Evolutionary conservation across 352 stramenopile genomes (phyloP).

Genomic region (Pythium insidiosum): DNA sequence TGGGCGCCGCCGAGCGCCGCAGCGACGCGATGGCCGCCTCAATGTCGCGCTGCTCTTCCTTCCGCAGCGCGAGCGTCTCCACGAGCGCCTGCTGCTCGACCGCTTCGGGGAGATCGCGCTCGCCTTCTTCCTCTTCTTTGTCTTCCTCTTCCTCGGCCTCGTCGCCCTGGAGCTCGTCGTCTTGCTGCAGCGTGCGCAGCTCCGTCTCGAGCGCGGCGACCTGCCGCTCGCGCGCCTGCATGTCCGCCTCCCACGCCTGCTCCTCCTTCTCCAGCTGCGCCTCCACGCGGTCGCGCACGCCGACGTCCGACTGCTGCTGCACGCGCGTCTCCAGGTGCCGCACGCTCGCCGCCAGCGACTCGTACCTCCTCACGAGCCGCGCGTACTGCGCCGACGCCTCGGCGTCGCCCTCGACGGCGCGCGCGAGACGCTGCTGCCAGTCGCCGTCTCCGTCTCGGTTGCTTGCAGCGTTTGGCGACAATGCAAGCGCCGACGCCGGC

Average conservation of each 20-base stretch:
- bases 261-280: constrained; percentile 39
- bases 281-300: constrained; percentile 38
- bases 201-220: constrained; percentile 41
- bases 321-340: constrained; percentile 20
- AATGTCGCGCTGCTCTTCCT: constrained; percentile 46
- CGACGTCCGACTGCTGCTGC: constrained; percentile 2
- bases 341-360: constrained; percentile 24
- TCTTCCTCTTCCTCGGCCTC: constrained; percentile 11
- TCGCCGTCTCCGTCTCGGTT: not conserved
- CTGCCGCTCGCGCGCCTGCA: constrained; percentile 33
- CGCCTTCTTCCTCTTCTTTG: constrained; percentile 15
- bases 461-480: too few species aligned
- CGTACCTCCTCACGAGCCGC: constrained; percentile 21
- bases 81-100: constrained; percentile 16
- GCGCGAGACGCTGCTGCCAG: too few species aligned
- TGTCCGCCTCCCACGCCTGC: constrained; percentile 43
- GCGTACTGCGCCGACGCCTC: not conserved
- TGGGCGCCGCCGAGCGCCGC: too few species aligned
- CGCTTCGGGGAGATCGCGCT: constrained; percentile 6
- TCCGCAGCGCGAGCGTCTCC: constrained; percentile 33
- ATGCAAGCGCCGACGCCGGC: not conserved
- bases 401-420: too few species aligned
- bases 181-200: constrained; percentile 22
- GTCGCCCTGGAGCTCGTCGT: not conserved
- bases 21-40: constrained; percentile 34